Base-by-base conservation (phyloP, 1,284 basidiomycete species). In the Fereydounia khargensis region DNA sequence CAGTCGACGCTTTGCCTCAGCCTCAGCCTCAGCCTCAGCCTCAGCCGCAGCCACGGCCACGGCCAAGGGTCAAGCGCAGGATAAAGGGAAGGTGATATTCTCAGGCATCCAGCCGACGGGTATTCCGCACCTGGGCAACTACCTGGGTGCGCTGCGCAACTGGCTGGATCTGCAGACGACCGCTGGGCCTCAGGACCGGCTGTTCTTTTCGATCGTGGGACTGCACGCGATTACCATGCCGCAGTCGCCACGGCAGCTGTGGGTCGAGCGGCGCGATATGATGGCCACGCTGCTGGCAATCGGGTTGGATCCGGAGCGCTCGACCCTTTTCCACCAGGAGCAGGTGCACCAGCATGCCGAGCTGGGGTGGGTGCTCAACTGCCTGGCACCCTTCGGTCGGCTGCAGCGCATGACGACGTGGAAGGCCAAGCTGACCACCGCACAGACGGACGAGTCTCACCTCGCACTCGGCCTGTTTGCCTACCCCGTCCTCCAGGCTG, bases 401-500 rank as follows among this genome's bases (percentile, higher is more conserved):
- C 78, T 97, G 9, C 82, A 85, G 28, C 79, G 91, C 31, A 94
- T 95, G 91, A 95, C 91, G 2, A 92, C 90, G 0, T 96, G 91
- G 91, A 96, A 94, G 82, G 88, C n/a, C n/a, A n/a, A n/a, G n/a
- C n/a, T n/a, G n/a, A n/a, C n/a, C n/a, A n/a, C n/a, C n/a, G n/a
- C n/a, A n/a, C n/a, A n/a, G n/a, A n/a, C n/a, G n/a, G 85, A 89
- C 66, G 90, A 94, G 52, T 85, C 85, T 0, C 78, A 87, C 47
- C 81, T 96, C 1, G 87, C 89, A 48, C 81, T 86, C 0, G 92
- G 92, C 1, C 79, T 96, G 20, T 85, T 96, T 51, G 88, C 89
- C 0, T 96, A 96, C 75, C 94, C 92, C 0, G 85, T 95, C 3
- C 80, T 97, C 0, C 91, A 95, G 80, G 89, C 91, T 0, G 92